Conservation (phyloP, 768 basidiomycete genomes). For the Fomitopsis serialis region DNA sequence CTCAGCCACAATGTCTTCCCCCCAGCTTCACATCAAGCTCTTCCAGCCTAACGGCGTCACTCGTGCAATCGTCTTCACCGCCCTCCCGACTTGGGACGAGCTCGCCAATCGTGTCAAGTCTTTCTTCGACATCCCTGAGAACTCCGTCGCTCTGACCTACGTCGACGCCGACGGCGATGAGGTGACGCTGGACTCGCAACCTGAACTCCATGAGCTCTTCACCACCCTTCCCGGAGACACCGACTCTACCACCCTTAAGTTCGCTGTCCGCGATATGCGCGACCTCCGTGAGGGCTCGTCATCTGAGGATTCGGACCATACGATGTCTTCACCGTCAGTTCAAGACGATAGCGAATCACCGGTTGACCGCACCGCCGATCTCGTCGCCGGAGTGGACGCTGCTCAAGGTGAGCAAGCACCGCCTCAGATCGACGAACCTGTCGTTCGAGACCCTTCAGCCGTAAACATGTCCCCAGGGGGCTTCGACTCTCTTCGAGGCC, state of each 20-base stretch:
- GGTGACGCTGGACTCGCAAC: conserved; percentile 69
- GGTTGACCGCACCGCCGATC: no score
- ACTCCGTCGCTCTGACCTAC: conserved; percentile 64
- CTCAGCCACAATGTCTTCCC: neutral
- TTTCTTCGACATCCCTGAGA: conserved; percentile 51
- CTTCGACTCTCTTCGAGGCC: no score
- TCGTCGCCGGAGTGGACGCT: no score
- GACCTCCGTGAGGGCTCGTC: conserved; percentile 22
- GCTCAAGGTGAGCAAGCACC: no score
- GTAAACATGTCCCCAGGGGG: no score
- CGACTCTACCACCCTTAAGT: conserved; percentile 42
- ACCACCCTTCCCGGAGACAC: conserved; percentile 18
- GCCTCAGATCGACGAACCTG: no score
- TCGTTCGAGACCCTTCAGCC: no score
- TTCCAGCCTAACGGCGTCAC: conserved; percentile 39
- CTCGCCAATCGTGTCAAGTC: conserved; percentile 51
- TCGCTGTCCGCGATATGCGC: conserved; percentile 59
- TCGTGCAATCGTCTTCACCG: conserved; percentile 52
- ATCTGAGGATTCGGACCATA: conserved; percentile 1
- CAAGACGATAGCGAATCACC: no score
- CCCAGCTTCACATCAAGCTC: neutral
- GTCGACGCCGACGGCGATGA: conserved; percentile 68
- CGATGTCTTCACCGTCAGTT: neutral
- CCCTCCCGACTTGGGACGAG: conserved; percentile 47
- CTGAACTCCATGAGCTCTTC: conserved; percentile 72